These are phyloP conservation scores for Colletotrichum plurivorum DNA, from an alignment of 2,329 filamentous ascomycete species.

Conservation along the genomic window DNA sequence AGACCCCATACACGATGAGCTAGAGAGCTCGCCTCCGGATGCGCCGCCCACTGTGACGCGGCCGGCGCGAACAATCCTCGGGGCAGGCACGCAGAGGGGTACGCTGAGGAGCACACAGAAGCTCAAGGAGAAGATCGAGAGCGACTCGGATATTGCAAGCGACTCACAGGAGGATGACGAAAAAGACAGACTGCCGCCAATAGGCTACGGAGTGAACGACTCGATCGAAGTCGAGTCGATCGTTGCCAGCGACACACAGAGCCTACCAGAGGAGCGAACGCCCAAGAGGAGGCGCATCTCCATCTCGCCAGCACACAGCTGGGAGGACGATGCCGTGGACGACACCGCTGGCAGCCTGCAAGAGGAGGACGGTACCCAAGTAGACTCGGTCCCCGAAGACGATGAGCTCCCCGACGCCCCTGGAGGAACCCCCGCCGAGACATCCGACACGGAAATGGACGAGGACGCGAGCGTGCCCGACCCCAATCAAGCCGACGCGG, in stretches of 20 bases:
- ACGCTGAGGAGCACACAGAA: conserved; percentile 7
- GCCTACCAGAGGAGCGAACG: conserved; percentile 17
- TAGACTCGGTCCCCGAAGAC: neutral
- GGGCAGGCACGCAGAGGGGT: neutral
- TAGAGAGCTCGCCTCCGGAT: conserved; percentile 28
- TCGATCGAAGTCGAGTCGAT: conserved; percentile 43
- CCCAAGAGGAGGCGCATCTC: conserved; percentile 40
- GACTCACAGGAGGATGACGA: conserved; percentile 45
- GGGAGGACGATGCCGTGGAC: conserved; percentile 17
- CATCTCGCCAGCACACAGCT: conserved; percentile 39
- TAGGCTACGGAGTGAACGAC: conserved; percentile 16
- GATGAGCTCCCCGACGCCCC: neutral
- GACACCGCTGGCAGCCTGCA: neutral
- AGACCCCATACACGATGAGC: conserved; percentile 32
- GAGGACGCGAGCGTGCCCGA: conserved; percentile 28
- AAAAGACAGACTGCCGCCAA: neutral
- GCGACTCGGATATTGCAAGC: conserved; percentile 36
- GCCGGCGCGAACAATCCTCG: neutral
- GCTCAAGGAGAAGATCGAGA: conserved; percentile 42
- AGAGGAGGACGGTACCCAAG: neutral
- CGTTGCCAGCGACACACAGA: conserved; percentile 24
- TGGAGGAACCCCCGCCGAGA: neutral
- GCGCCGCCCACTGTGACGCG: conserved; percentile 8
- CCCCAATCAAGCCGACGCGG: neutral
- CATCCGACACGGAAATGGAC: conserved; percentile 31